Base-by-base conservation (phyloP, 2,329 filamentous ascomycete species). In the Lasiodiplodia citricola region DNA sequence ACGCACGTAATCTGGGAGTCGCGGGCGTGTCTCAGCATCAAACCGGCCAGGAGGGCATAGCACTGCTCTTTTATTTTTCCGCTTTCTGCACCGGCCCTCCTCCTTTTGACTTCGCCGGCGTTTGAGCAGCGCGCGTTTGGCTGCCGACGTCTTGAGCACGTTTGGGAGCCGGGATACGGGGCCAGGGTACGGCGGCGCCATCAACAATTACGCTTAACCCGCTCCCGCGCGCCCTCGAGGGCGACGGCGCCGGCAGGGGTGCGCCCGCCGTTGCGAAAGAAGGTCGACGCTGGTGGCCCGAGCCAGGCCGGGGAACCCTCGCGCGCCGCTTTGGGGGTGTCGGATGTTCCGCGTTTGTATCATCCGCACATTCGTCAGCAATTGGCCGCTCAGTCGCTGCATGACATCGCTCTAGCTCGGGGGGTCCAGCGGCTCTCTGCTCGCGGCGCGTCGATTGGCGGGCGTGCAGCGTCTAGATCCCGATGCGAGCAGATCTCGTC, bases 401-500 rank as follows among this genome's bases (percentile, higher is more conserved):
- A 67, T 67, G 65, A 67, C 65, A 67, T 67, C 31, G 65, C 41
- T 37, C 47, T 64, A 64, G 47, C 31, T 64, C 44, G 41, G 58
- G 41, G 58, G 41, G 18, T 44, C 41, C 38, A 28, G 57, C 57
- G 44, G 57, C 57, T 23, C 57, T 47, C n/a, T 14, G 38, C 58
- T 50, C 21, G 21, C 38, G 8, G 25, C 50, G 41, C 58, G 25
- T 25, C 41, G 57, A 60, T 60, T 38, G 57, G 57, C 57, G 57
- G 38, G 38, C 31, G 28, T 16, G 54, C 60, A 31, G 54, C 65
- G 65, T 67, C 65, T 58, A 67, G 65, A 67, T 67, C 65, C 65
- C 54, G 65, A 67, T 67, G 55, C 54, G 65, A 64, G 25, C 54
- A 67, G 65, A 67, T 67, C 65, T 67, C 41, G 28, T 67, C 65